phyloP scores from a whole-genome alignment of 2,329 filamentous ascomycete genomes.

The Chaetomium olivaceum region DNA sequence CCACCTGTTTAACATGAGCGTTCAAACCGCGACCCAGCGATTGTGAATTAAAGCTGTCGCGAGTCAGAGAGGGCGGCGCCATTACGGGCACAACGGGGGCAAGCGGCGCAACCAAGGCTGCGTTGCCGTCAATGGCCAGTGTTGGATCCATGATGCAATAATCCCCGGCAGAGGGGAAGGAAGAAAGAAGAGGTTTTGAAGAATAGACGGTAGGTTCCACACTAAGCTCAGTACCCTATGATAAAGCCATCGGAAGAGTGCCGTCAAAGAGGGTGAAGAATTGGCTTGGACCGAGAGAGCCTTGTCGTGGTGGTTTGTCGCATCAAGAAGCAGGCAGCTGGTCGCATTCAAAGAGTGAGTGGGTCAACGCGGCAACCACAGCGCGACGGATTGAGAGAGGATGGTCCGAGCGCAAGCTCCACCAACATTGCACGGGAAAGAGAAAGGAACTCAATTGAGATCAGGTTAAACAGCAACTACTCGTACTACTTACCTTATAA shows the following conservation, averaged over 20 bases:
- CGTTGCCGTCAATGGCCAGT: not conserved
- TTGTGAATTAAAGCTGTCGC: conserved; percentile 61
- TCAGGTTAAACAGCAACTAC: not conserved
- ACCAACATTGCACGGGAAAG: not conserved
- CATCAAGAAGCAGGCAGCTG: not conserved
- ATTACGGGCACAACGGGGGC: conserved; percentile 28
- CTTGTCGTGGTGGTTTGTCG: not conserved
- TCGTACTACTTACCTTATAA: not conserved
- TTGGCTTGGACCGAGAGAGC: not conserved
- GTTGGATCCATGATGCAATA: conserved; percentile 18
- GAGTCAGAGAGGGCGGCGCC: conserved; percentile 36
- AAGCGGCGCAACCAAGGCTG: conserved; percentile 9
- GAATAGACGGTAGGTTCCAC: not conserved
- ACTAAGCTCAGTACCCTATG: not conserved
- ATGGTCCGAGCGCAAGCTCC: not conserved
- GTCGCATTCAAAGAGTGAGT: not conserved
- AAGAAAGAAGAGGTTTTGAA: not conserved
- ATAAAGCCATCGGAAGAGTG: not conserved
- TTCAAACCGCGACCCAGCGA: conserved; percentile 68
- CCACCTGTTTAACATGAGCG: conserved; percentile 67
- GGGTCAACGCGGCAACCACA: conserved; percentile 2
- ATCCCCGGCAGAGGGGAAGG: not conserved
- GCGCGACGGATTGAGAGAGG: conserved; percentile 3
- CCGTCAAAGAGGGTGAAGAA: not conserved
- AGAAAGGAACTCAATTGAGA: not conserved